Conservation (phyloP, 257 asterid species). For the Oldenlandia corymbosa region DNA sequence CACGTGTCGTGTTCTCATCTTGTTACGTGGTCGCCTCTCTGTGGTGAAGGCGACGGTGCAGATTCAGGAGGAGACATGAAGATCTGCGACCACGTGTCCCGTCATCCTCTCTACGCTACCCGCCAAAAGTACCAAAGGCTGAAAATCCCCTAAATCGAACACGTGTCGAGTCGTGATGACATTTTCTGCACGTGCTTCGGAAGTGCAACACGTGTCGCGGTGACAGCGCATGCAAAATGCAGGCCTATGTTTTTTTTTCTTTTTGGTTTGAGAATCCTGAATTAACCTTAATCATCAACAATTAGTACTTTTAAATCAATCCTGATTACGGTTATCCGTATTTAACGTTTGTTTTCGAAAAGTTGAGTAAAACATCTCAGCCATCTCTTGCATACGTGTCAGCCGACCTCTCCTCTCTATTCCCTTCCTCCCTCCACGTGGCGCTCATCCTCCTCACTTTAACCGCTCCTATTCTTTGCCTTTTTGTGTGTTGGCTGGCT, state of each 20-base stretch:
- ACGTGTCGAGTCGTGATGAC: conserved; percentile 18
- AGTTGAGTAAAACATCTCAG: not conserved
- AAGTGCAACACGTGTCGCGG: conserved; percentile 26
- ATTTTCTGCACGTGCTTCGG: conserved; percentile 16
- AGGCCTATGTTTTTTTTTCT: not conserved
- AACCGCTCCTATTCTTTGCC: conserved; percentile 14
- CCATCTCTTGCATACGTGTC: conserved; percentile 36
- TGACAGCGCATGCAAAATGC: conserved; percentile 14
- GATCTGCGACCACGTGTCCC: conserved; percentile 35
- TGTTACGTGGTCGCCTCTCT: conserved; percentile 19
- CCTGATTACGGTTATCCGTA: conserved; percentile 34
- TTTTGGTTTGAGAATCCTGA: not conserved
- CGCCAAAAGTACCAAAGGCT: conserved; percentile 5
- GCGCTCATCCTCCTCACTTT: conserved; percentile 16
- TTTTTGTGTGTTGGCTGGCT: not conserved
- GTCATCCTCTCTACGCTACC: not conserved
- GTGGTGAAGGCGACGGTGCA: conserved; percentile 27
- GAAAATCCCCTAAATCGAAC: not conserved
- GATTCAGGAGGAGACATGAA: conserved; percentile 19
- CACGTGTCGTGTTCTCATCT: not conserved
- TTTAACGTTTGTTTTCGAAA: conserved; percentile 29
- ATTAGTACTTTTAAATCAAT: no score
- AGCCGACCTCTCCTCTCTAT: conserved; percentile 17
- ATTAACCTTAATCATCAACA: no score
- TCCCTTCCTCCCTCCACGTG: conserved; percentile 43